phyloP scores from a whole-genome alignment of 257 asterid genomes.

The Capsicum pubescens region DNA sequence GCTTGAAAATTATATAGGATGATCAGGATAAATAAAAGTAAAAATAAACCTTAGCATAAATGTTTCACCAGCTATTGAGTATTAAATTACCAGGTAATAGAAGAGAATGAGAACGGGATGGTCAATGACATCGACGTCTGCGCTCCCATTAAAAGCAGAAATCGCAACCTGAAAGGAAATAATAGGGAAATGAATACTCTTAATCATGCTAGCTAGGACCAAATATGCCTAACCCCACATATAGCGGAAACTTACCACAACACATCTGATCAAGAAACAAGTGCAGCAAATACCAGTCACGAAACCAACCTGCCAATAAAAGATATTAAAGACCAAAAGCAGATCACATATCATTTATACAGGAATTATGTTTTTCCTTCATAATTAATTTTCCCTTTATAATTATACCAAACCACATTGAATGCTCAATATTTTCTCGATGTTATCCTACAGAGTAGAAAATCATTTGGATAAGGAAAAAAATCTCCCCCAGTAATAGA shows the following conservation, averaged over 20 bases:
- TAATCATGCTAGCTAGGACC: neutral
- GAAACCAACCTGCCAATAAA: conserved; percentile 44
- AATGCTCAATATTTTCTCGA: neutral
- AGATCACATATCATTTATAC: neutral
- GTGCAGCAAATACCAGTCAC: conserved; percentile 51
- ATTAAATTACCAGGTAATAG: conserved; percentile 43
- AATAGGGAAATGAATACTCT: neutral
- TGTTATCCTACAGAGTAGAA: neutral
- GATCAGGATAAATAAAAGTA: neutral
- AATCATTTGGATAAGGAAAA: neutral
- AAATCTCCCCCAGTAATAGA: neutral
- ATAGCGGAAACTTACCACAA: conserved; percentile 39
- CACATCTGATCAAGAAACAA: conserved; percentile 52
- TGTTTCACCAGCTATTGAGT: neutral
- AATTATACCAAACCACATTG: neutral
- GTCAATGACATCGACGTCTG: conserved; percentile 40
- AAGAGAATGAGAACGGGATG: conserved; percentile 44
- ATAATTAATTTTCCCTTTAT: neutral
- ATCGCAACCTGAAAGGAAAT: conserved; percentile 37
- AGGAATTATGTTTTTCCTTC: neutral
- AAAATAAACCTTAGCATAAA: neutral
- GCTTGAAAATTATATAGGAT: neutral
- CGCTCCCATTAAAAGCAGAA: conserved; percentile 43
- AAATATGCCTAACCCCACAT: neutral
- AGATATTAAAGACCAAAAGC: neutral